A percentile compares a stretch with the other conserved stretches of the same genome.
These are phyloP conservation scores for Botrytis paeoniae DNA, from an alignment of 2,329 filamentous ascomycete genomes.

Conservation along the genomic window DNA sequence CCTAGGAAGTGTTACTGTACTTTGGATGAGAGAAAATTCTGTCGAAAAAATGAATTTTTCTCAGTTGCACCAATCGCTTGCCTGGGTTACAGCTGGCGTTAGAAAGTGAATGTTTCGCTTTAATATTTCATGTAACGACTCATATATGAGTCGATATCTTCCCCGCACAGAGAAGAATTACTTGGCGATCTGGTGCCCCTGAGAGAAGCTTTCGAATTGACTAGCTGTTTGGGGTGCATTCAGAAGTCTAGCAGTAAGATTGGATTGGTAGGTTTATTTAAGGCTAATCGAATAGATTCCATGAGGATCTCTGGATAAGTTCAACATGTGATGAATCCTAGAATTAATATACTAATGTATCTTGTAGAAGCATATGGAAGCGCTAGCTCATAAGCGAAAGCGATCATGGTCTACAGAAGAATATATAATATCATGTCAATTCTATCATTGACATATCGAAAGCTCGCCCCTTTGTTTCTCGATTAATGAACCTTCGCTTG, in stretches of 20 bases:
- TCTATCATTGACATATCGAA: neutral
- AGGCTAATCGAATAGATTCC: neutral
- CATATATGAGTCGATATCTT: neutral
- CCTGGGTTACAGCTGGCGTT: accelerated
- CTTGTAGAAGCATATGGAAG: neutral
- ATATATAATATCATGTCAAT: neutral
- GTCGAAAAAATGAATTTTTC: neutral
- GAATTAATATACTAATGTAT: neutral
- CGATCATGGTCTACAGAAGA: neutral
- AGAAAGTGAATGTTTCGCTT: neutral
- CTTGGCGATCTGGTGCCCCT: neutral
- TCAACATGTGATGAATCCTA: neutral
- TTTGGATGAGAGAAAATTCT: neutral
- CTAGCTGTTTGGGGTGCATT: neutral
- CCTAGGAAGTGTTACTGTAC: neutral
- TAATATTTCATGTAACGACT: neutral
- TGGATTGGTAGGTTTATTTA: neutral
- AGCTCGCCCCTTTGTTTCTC: neutral
- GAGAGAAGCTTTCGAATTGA: neutral
- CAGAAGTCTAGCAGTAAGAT: neutral
- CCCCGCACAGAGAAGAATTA: neutral
- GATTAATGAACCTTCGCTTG: neutral
- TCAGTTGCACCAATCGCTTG: neutral
- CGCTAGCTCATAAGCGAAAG: neutral
- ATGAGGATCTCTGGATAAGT: neutral